phyloP scores from a whole-genome alignment of 208 protist genomes.

The Hexamita inflata region DNA sequence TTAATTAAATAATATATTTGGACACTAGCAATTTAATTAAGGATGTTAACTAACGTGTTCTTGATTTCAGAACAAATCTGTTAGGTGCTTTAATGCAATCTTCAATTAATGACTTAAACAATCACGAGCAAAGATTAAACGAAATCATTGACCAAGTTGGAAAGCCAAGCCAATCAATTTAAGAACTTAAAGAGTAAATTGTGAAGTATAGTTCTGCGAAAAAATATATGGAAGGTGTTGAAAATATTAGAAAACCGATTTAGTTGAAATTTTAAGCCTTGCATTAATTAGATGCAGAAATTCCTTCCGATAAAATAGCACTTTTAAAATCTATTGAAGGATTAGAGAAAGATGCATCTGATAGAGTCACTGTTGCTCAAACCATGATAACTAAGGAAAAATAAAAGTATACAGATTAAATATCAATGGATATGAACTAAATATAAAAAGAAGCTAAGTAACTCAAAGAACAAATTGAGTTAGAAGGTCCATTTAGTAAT shows the following conservation, averaged over 20 bases:
- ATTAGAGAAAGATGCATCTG: not conserved
- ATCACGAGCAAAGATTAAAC: not conserved
- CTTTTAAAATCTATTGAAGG: not conserved
- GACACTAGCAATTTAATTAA: not conserved
- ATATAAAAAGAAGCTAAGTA: not conserved
- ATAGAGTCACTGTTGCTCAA: not conserved
- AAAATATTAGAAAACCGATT: not conserved
- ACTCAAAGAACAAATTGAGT: not conserved
- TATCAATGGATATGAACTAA: not conserved
- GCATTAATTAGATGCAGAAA: not conserved
- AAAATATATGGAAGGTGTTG: not conserved
- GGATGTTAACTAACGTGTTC: not conserved
- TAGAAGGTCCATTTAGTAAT: not conserved
- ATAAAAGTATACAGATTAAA: not conserved
- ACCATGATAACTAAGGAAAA: not conserved
- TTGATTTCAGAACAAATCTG: not conserved
- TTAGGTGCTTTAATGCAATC: not conserved
- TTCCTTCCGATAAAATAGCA: not conserved
- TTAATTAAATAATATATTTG: not conserved
- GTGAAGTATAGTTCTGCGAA: not conserved
- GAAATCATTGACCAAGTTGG: not conserved
- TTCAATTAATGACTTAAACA: not conserved
- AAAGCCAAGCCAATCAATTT: not conserved
- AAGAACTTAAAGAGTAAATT: slow-evolving; percentile 12
- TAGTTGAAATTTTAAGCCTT: not conserved